Conservation (phyloP, 192 early-diverging fungal species). For the Phlyctochytrium bullatum region DNA sequence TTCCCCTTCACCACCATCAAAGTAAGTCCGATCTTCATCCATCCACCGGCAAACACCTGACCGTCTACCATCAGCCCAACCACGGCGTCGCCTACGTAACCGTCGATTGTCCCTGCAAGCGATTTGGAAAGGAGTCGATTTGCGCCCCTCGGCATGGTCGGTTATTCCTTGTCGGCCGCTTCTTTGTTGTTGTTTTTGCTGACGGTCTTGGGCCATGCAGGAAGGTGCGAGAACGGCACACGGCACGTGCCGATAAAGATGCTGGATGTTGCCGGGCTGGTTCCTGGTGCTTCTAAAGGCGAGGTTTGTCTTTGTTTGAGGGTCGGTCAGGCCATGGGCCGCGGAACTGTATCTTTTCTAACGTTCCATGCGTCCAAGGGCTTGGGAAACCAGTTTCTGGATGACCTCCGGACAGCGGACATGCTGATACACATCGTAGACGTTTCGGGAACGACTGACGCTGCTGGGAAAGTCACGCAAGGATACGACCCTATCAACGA, state of each 20-base stretch:
- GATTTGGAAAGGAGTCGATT: conserved; percentile 42
- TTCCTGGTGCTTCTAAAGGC: conserved; percentile 77
- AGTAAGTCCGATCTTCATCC: conserved; percentile 38
- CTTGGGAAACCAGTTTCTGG: conserved; percentile 77
- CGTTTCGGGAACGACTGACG: conserved; percentile 79
- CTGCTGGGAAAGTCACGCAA: conserved; percentile 67
- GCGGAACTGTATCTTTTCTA: neutral
- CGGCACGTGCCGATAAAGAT: conserved; percentile 70
- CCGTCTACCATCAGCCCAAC: conserved; percentile 40
- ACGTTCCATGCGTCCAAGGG: conserved; percentile 32
- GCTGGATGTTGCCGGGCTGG: conserved; percentile 79
- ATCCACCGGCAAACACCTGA: no score
- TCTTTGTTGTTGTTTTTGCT: neutral
- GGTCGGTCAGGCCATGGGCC: neutral
- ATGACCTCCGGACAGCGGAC: conserved; percentile 75
- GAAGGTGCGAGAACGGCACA: conserved; percentile 63
- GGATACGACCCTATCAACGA: conserved; percentile 84
- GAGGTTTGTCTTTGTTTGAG: conserved; percentile 21
- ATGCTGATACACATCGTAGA: conserved; percentile 83
- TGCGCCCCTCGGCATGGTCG: conserved; percentile 77
- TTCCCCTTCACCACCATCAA: conserved; percentile 87
- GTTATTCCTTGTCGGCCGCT: no score
- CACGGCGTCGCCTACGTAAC: conserved; percentile 63
- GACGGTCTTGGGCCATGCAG: conserved; percentile 25
- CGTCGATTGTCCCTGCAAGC: conserved; percentile 68